Evolutionary conservation across 2,329 filamentous ascomycete genomes (phyloP).

Genomic region (Beauveria varroae): DNA sequence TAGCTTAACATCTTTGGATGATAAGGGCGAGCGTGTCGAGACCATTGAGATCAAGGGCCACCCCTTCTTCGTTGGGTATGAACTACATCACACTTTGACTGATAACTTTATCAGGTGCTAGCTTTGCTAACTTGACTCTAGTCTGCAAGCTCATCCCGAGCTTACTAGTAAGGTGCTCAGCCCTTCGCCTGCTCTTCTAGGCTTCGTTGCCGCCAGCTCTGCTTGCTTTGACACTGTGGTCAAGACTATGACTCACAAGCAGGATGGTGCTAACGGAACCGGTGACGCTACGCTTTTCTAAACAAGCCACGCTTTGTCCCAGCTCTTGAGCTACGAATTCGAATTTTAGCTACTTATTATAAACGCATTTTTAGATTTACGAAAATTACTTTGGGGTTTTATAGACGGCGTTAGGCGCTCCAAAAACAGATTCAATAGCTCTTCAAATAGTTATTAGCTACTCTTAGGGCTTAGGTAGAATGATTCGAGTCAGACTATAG

Average conservation of each 20-base stretch:
- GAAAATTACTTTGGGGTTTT: too few species aligned
- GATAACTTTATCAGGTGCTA: too few species aligned
- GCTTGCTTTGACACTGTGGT: constrained; percentile 49
- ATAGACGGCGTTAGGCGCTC: too few species aligned
- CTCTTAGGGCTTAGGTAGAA: too few species aligned
- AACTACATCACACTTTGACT: too few species aligned
- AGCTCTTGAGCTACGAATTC: too few species aligned
- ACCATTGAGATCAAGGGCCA: constrained; percentile 76
- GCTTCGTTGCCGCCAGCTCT: constrained; percentile 41
- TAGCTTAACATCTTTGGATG: constrained; percentile 71
- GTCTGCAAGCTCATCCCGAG: constrained; percentile 85
- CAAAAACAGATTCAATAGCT: too few species aligned
- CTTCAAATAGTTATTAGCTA: too few species aligned
- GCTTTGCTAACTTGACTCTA: too few species aligned
- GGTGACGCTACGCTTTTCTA: constrained; percentile 7
- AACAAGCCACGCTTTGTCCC: background rate
- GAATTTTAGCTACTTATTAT: too few species aligned
- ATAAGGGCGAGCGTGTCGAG: constrained; percentile 73
- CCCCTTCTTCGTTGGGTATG: constrained; percentile 60
- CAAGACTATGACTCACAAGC: constrained; percentile 9
- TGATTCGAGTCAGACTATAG: too few species aligned
- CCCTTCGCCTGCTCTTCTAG: constrained; percentile 65
- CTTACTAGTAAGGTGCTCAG: constrained; percentile 69
- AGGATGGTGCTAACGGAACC: constrained; percentile 8
- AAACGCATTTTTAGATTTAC: too few species aligned